Evolutionary conservation across 176 grass and related monocot species (phyloP).

Genomic region (Triticum aestivum): DNA sequence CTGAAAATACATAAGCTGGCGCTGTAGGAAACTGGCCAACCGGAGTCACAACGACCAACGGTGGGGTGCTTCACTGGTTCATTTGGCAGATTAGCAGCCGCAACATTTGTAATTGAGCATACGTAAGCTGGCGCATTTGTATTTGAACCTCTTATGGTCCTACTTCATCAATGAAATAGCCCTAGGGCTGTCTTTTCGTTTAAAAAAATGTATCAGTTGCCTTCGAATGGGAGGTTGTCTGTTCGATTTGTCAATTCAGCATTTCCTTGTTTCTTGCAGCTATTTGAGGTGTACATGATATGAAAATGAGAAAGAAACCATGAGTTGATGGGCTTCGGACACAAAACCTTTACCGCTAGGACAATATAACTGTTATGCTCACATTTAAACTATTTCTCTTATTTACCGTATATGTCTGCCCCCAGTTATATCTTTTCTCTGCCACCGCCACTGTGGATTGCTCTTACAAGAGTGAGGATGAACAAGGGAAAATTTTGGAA

Average conservation of each 20-base stretch:
- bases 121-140: no score
- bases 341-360: background rate
- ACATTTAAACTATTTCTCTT: background rate
- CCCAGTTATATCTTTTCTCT: background rate
- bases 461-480: background rate
- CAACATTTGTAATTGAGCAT: no score
- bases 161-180: no score
- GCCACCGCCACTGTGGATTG: background rate
- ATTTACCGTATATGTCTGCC: background rate
- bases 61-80: slow-evolving; percentile 67
- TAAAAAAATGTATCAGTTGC: background rate
- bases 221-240: background rate
- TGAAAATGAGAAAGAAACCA: background rate
- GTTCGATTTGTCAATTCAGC: background rate
- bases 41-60: slow-evolving; percentile 63
- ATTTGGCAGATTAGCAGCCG: no score
- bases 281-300: background rate
- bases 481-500: background rate
- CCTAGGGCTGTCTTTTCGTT: no score
- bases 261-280: slow-evolving; percentile 12
- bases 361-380: background rate
- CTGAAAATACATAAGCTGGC: background rate
- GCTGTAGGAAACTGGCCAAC: slow-evolving; percentile 44
- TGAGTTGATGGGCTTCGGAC: background rate
- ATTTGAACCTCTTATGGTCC: no score